phyloP scores from a whole-genome alignment of 192 early-diverging fungal species.

The Coemansia furcata region DNA sequence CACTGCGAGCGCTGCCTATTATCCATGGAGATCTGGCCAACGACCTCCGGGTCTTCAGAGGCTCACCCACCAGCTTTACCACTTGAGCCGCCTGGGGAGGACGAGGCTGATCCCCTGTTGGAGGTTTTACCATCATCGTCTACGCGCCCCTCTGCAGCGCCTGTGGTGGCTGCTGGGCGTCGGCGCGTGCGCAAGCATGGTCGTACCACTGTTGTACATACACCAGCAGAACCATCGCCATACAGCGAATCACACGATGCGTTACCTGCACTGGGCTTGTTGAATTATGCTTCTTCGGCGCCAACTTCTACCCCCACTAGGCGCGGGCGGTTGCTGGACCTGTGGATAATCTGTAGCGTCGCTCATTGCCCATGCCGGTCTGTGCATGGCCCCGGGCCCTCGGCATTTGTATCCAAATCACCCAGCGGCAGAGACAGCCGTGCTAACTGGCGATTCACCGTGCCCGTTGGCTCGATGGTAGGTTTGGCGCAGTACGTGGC shows the following conservation, averaged over 20 bases:
- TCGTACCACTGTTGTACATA: neutral
- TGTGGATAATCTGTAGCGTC: constrained; percentile 42
- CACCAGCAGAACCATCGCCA: neutral
- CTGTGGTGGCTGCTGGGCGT: neutral
- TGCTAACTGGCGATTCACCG: neutral
- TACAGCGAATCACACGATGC: neutral
- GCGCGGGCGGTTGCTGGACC: constrained; percentile 17
- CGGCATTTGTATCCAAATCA: constrained; percentile 39
- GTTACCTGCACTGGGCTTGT: constrained; percentile 25
- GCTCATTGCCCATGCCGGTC: constrained; percentile 47
- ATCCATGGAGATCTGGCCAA: constrained; percentile 52
- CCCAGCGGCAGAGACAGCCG: neutral
- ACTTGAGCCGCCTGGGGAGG: neutral
- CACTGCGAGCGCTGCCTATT: constrained; percentile 45
- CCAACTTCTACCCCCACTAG: neutral
- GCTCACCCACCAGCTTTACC: neutral
- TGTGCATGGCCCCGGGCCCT: constrained; percentile 42
- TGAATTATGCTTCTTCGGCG: constrained; percentile 3
- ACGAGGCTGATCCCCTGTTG: neutral
- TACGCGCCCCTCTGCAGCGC: neutral
- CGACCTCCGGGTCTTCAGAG: neutral
- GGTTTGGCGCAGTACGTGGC: constrained; percentile 30
- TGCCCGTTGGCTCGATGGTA: constrained; percentile 36
- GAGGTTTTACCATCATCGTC: neutral
- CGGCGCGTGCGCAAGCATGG: constrained; percentile 5